These are phyloP conservation scores for Solanum peruvianum DNA, from an alignment of 257 asterid genomes.

Conservation along the genomic window DNA sequence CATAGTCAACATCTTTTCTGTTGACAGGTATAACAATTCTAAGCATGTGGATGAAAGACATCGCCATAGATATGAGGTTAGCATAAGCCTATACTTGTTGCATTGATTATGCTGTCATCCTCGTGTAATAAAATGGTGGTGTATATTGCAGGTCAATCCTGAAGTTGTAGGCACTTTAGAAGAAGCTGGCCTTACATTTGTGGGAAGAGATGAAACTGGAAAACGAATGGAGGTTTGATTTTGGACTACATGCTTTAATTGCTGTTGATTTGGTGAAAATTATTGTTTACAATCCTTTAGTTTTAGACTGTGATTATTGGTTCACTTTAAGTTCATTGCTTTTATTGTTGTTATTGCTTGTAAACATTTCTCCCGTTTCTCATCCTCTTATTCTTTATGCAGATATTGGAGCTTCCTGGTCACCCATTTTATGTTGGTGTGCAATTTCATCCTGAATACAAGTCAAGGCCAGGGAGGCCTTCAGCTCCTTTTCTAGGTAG, in stretches of 20 bases:
- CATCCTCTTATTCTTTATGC: not conserved
- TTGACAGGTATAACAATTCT: constrained; percentile 51
- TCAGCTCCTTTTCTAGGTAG: constrained; percentile 3
- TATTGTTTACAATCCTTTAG: not conserved
- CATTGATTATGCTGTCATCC: not conserved
- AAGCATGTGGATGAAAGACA: constrained; percentile 80
- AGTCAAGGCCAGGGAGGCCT: constrained; percentile 7
- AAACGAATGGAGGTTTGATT: constrained; percentile 83
- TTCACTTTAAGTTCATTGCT: not conserved
- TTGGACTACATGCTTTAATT: not conserved
- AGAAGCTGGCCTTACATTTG: constrained; percentile 75
- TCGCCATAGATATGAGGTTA: constrained; percentile 94
- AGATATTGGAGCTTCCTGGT: constrained; percentile 3
- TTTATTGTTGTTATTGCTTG: not conserved
- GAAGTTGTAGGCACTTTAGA: constrained; percentile 53
- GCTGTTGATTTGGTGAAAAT: not conserved
- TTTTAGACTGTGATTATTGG: not conserved
- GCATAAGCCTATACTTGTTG: constrained; percentile 1
- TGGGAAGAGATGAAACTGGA: constrained; percentile 88
- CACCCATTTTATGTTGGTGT: constrained; percentile 5
- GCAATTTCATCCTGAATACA: constrained; percentile 9
- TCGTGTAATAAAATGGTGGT: not conserved
- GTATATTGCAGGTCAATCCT: constrained; percentile 73
- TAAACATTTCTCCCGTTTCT: not conserved
- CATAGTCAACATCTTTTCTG: not conserved